Evolutionary conservation across 1,139 yeast genomes (phyloP), one percentile per base, ranked within the genome.

Genomic region (Suhomyces atakaporum): DNA sequence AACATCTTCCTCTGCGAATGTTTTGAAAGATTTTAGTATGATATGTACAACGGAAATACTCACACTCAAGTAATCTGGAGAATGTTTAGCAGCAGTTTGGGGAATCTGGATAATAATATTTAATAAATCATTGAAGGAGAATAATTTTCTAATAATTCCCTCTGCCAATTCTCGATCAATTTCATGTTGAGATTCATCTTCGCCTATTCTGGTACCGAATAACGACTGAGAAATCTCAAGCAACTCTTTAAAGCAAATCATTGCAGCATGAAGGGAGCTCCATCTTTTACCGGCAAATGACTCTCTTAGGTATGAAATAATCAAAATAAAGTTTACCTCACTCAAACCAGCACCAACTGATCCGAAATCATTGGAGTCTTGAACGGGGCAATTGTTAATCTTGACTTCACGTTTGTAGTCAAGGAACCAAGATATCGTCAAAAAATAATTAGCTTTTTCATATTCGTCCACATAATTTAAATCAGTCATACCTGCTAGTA

Each of bases 361-460:
- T 0, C 84, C 81, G 53, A 70, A 82, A 42, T 82, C 82, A 16
- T 33, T 44, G 27, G 46, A 39, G 26, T 58, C 61, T 21, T 53
- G 63, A 49, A 8, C 47, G 47, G 9, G 11, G 22, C 12, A 39
- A 11, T 6, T 36, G 11, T 16, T 32, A 14, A 24, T 18, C 12
- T 27, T 39, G 16, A 15, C 29, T 32, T 60, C 64, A 14, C 75
- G 48, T 39, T 66, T 68, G 46, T 60, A 71, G 6, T 52, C 48
- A 39, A 70, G 63, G 50, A 88, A 84, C 96, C 96, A 92, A 0
- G 89, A 71, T 7, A 76, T 65, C 4, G 87, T 66, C 42, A 77
- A 68, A 36, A 86, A 74, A 55, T 75, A 89, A 35, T 56, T 53
- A 1, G 77, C 74, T 28, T 59, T 62, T 34, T 70, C 73, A 31